Conservation (phyloP, 192 early-diverging fungal species). For the Coemansia sp. region DNA sequence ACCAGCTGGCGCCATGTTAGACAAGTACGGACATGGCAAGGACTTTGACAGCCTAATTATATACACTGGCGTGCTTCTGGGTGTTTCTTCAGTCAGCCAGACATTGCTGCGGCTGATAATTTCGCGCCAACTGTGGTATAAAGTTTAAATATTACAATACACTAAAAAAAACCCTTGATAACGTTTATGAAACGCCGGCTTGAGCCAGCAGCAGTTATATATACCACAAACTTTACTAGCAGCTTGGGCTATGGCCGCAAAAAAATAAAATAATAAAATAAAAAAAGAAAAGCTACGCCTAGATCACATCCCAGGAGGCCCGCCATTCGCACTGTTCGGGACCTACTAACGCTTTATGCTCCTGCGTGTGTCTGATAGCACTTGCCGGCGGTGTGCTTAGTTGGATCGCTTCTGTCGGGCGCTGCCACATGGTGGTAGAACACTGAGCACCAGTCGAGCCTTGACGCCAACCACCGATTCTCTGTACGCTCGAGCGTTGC, state of each 20-base stretch:
- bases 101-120: conserved; percentile 5
- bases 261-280: no score
- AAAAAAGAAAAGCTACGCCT: neutral
- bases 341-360: neutral
- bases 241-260: neutral
- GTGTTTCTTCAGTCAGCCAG: conserved; percentile 7
- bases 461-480: neutral
- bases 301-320: conserved; percentile 42
- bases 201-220: neutral
- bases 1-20: conserved; percentile 34
- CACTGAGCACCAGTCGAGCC: neutral
- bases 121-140: conserved; percentile 16
- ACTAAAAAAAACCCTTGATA: neutral
- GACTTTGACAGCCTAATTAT: conserved; percentile 32
- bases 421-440: neutral
- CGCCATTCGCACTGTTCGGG: conserved; percentile 27
- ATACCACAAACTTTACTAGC: neutral
- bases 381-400: neutral
- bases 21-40: conserved; percentile 24
- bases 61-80: conserved; percentile 33
- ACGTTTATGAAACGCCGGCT: neutral
- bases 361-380: neutral
- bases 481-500: neutral
- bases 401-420: neutral
- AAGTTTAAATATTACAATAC: conserved; percentile 8